Evolutionary conservation across 2,329 filamentous ascomycete species (phyloP), one percentile per base, ranked within the genome.

Genomic region (Fusarium temperatum): DNA sequence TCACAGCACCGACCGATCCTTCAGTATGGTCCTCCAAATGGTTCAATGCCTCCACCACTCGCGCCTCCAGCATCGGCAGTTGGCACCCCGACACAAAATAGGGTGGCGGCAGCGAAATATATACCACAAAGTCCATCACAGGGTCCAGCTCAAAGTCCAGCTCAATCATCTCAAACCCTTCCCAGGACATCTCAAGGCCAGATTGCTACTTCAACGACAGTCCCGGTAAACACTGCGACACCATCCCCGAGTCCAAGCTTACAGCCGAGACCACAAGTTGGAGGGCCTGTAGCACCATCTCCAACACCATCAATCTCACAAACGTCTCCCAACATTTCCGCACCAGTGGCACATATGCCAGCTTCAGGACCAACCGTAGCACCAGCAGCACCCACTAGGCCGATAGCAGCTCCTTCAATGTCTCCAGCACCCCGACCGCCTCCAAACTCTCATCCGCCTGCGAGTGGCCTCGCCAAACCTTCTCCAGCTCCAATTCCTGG

Each of bases 1-100:
- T 74, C 67, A 56, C 76, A 63, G 42, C 65, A 70, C 67, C 87
- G 90, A 48, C 90, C 90, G 7, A 86, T 92, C 42, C 83, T 92
- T 63, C 90, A 92, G 77, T 92, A 92, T 78, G 90, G 90, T 1
- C 90, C 90, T 45, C 89, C 89, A 5, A 89, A 89, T 67, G 90
- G 89, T 44, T 80, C 85, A 36, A 90, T 92, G 89, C 89, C 89
- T 47, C 87, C 87, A 63, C 86, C 86, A 18, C 81, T 83, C 22
- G 81, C 82, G 18, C 82, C 54, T 44, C 66, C 84, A 12, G 78
- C 78, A 39, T 75, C 81, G 14, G 71, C 77, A 26, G 57, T 80
- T 28, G 66, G 67, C 26, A 73, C 74, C 38, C 74, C 79, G 20
- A 69, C 64, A 42, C 55, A 69, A 54, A 60, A 78, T 69, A 65